Base-by-base conservation (phyloP, 1,284 basidiomycete species). In the Rhodotorula sp. region DNA sequence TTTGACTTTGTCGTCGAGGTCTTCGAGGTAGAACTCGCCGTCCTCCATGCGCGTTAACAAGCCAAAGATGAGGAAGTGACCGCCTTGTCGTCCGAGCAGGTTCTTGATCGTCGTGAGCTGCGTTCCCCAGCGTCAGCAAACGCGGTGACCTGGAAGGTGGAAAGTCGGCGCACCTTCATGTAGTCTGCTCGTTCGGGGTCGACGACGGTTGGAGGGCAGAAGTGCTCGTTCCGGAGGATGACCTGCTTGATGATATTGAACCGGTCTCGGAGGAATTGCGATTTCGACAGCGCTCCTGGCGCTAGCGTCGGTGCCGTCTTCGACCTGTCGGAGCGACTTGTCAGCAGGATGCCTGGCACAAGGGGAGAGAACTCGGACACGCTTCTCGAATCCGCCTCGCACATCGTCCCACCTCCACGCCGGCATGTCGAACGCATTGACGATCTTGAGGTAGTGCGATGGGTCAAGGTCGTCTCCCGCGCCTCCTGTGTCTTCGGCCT, bases 41-140 rank as follows among this genome's bases (percentile, higher is more conserved):
- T 96, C 92, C 76, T 93, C 91, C 65, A 90, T 88, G 71, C 94
- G 89, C 1, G 88, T 84, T 8, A 99, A 85, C 88, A 98, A 93
- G 22, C 96, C 96, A 59, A 99, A 88, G 5, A 99, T 85, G 55
- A 99, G 82, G 81, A 99, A 99, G 22, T 92, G 86, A 65, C 94
- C 87, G 13, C 92, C 91, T 30, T 91, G 87, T 64, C 96, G 86
- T 11, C 96, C 96, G 1, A 99, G 85, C 15, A 99, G 84, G 78
- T 99, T 95, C 80, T 97, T 96, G 9, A 93, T 99, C 4, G 95
- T 95, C 74, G 90, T 94, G 30, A 99, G 83, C 92, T 95, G 73
- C 5, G n/a, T 11, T 13, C 4, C 7, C 11, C 3, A 5, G 5
- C 1, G 13, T 48, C 61, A 62, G n/a, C n/a, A 5, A 4, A 7